These are phyloP conservation scores for Suillus clintonianus DNA, from an alignment of 768 basidiomycete species.

Conservation along the genomic window DNA sequence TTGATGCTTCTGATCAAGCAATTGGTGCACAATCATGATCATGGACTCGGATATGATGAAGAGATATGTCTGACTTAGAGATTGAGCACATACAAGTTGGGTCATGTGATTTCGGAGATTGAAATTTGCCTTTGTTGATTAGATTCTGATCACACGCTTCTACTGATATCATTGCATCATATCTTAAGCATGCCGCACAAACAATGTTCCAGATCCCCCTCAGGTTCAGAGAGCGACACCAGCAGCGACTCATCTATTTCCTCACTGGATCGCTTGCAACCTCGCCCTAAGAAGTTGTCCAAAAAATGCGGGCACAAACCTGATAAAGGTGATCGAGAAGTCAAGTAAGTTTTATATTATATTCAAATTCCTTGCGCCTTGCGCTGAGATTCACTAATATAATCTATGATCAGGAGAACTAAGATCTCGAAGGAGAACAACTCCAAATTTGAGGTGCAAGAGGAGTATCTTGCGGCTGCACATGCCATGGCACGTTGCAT, in stretches of 20 bases:
- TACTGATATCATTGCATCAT: neutral
- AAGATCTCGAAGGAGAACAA: neutral
- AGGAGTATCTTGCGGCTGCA: neutral
- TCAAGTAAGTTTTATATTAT: neutral
- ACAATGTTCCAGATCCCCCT: neutral
- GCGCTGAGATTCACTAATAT: neutral
- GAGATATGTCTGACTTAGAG: too few species aligned
- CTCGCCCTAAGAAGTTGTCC: neutral
- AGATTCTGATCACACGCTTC: neutral
- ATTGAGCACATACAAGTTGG: too few species aligned
- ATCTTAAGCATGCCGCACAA: neutral
- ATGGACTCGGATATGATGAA: too few species aligned
- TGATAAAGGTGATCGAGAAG: neutral
- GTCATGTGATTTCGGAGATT: too few species aligned
- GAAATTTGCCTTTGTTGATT: neutral
- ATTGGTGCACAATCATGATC: too few species aligned
- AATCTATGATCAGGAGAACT: neutral
- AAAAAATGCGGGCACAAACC: neutral
- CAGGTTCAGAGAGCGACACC: neutral
- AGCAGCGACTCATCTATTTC: neutral
- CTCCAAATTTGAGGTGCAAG: neutral
- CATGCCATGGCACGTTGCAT: neutral
- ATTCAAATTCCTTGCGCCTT: neutral
- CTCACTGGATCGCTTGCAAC: neutral
- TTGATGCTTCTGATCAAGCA: too few species aligned